Evolutionary conservation across 176 grass and related monocot species (phyloP).

Genomic region (Aegilops sharonensis): DNA sequence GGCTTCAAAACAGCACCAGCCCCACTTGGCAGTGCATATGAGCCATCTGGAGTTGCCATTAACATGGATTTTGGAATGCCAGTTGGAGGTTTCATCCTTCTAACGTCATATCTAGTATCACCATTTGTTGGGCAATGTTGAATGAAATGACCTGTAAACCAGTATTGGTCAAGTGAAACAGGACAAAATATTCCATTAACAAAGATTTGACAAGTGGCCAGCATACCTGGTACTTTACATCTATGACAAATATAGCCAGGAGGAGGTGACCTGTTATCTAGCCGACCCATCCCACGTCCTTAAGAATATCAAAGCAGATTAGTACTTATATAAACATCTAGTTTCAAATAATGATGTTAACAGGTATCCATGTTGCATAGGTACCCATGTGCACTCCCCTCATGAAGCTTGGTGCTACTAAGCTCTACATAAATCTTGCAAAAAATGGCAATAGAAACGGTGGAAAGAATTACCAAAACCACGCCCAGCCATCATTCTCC

Average conservation of each 20-base stretch:
- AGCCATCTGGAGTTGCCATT: slow-evolving; percentile 92
- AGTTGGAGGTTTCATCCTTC: slow-evolving; percentile 92
- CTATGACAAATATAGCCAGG: slow-evolving; percentile 97
- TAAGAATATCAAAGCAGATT: slow-evolving; percentile 31
- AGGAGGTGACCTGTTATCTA: slow-evolving; percentile 74
- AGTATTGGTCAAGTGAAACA: slow-evolving; percentile 17
- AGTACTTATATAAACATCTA: not conserved
- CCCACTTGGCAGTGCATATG: slow-evolving; percentile 86
- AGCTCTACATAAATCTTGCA: slow-evolving; percentile 9
- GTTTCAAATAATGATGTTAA: not conserved
- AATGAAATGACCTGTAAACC: slow-evolving; percentile 88
- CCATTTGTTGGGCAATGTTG: slow-evolving; percentile 98
- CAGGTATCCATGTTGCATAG: slow-evolving; percentile 6
- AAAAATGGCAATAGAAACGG: slow-evolving; percentile 5
- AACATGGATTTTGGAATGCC: slow-evolving; percentile 99
- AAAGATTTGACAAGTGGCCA: slow-evolving; percentile 14
- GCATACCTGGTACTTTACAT: slow-evolving; percentile 96
- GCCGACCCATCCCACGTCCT: slow-evolving; percentile 76
- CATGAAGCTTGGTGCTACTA: not conserved
- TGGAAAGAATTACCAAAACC: slow-evolving; percentile 83
- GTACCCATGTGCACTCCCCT: not conserved
- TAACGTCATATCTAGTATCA: slow-evolving; percentile 80
- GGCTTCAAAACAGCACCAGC: slow-evolving; percentile 94
- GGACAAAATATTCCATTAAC: not conserved
- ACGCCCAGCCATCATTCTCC: slow-evolving; percentile 72